Conservation (phyloP, 2,329 filamentous ascomycete species). For the Dothideomycetes sp. region DNA sequence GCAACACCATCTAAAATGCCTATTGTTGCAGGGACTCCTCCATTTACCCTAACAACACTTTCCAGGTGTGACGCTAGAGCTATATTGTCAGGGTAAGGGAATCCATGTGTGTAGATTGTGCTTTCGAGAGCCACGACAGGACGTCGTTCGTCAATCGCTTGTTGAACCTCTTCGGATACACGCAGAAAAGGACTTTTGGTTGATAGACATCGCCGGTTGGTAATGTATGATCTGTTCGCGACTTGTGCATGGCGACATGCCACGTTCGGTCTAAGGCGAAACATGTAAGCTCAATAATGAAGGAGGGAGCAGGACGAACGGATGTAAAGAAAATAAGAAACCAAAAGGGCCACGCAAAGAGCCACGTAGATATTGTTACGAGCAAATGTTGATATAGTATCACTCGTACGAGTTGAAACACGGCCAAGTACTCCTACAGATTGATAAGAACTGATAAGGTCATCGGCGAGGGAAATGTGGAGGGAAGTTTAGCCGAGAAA, state of each 20-base stretch:
- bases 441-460: not conserved
- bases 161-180: slow-evolving; percentile 71
- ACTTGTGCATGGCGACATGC: not conserved
- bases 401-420: no score
- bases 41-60: slow-evolving; percentile 66
- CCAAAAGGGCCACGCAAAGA: no score
- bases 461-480: not conserved
- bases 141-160: slow-evolving; percentile 61
- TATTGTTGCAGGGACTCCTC: slow-evolving; percentile 81
- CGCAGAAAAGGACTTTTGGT: slow-evolving; percentile 41
- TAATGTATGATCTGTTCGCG: not conserved
- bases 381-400: no score
- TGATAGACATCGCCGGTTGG: slow-evolving; percentile 1
- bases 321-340: not conserved
- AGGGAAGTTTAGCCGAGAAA: slow-evolving; percentile 10
- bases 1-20: slow-evolving; percentile 77
- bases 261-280: slow-evolving; percentile 1
- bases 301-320: not conserved
- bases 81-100: slow-evolving; percentile 60
- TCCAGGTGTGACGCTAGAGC: slow-evolving; percentile 73
- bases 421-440: no score
- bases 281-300: slow-evolving; percentile 1
- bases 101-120: slow-evolving; percentile 91
- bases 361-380: no score
- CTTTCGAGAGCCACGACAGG: slow-evolving; percentile 90